phyloP scores from a whole-genome alignment of 805 yeast genomes.

The Clavispora vitiphila region DNA sequence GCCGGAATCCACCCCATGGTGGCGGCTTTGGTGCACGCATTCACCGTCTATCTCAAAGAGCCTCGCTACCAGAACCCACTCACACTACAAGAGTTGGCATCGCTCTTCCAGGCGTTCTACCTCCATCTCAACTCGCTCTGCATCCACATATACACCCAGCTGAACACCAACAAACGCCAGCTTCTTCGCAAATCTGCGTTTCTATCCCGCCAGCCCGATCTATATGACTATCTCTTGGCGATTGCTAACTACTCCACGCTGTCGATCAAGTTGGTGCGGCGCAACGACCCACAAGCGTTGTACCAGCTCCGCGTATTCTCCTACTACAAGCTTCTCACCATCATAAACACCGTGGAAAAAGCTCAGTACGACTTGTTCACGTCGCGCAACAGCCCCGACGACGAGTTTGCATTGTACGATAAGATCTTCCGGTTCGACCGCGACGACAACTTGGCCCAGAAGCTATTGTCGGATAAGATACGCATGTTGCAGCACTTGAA shows the following conservation, averaged over 20 bases:
- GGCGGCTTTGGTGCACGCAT: conserved; percentile 20
- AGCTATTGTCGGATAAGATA: conserved; percentile 31
- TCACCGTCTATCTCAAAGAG: conserved; percentile 34
- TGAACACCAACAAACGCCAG: conserved; percentile 35
- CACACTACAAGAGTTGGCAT: conserved; percentile 29
- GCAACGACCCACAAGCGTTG: conserved; percentile 34
- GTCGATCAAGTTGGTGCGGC: conserved; percentile 30
- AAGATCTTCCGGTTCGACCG: conserved; percentile 37
- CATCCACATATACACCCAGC: conserved; percentile 30
- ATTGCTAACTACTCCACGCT: conserved; percentile 36
- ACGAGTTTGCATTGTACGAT: conserved; percentile 29
- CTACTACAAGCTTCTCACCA: conserved; percentile 34
- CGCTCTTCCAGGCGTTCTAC: conserved; percentile 31
- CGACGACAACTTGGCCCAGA: conserved; percentile 33
- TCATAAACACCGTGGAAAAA: conserved; percentile 27
- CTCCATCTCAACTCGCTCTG: conserved; percentile 33
- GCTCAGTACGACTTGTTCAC: conserved; percentile 29
- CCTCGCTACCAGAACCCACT: conserved; percentile 41
- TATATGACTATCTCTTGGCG: conserved; percentile 37
- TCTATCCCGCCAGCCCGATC: conserved; percentile 25
- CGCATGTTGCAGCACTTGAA: conserved; percentile 20
- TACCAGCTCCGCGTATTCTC: conserved; percentile 37
- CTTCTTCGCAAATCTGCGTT: conserved; percentile 26
- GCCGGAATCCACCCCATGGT: conserved; percentile 25
- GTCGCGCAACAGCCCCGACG: conserved; percentile 20